A percentile compares a stretch with the other conserved stretches of the same genome.
phyloP scores from a whole-genome alignment of 2,329 filamentous ascomycete species.

The Colletotrichum truncatum region DNA sequence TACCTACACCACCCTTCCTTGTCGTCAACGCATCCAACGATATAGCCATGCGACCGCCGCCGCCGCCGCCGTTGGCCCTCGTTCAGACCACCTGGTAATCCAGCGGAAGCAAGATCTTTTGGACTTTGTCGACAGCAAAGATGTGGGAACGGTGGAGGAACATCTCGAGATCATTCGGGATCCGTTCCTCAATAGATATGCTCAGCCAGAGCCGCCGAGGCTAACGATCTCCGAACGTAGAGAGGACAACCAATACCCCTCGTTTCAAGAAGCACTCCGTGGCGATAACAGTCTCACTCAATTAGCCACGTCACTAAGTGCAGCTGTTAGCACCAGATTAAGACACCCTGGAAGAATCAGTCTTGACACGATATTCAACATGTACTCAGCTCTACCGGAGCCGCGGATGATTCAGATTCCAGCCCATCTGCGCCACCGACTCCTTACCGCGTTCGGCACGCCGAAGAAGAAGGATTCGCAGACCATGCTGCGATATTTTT shows the following conservation, averaged over 20 bases:
- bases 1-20: slow-evolving; percentile 3
- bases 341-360: slow-evolving; percentile 50
- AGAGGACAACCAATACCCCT: slow-evolving; percentile 59
- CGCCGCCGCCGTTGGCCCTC: slow-evolving; percentile 25
- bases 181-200: slow-evolving; percentile 64
- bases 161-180: slow-evolving; percentile 61
- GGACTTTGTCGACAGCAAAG: slow-evolving; percentile 60
- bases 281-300: slow-evolving; percentile 45
- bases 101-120: slow-evolving; percentile 55
- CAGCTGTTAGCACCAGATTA: slow-evolving; percentile 50
- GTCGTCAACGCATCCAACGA: slow-evolving; percentile 5
- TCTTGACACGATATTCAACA: slow-evolving; percentile 56
- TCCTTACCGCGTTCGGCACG: slow-evolving; percentile 76
- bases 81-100: slow-evolving; percentile 21
- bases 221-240: slow-evolving; percentile 59
- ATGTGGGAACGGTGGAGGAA: slow-evolving; percentile 59
- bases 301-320: slow-evolving; percentile 49
- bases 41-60: slow-evolving; percentile 30
- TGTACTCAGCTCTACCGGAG: slow-evolving; percentile 61
- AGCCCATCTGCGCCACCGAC: slow-evolving; percentile 63
- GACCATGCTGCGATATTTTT: slow-evolving; percentile 84
- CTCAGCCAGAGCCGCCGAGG: slow-evolving; percentile 57
- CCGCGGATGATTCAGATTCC: slow-evolving; percentile 61
- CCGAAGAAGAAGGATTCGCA: slow-evolving; percentile 63
- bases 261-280: slow-evolving; percentile 48